Percentiles rank a stretch among this genome's conserved stretches.
Evolutionary conservation across 352 stramenopile genomes (phyloP).

Genomic region (Phytophthora citricola): DNA sequence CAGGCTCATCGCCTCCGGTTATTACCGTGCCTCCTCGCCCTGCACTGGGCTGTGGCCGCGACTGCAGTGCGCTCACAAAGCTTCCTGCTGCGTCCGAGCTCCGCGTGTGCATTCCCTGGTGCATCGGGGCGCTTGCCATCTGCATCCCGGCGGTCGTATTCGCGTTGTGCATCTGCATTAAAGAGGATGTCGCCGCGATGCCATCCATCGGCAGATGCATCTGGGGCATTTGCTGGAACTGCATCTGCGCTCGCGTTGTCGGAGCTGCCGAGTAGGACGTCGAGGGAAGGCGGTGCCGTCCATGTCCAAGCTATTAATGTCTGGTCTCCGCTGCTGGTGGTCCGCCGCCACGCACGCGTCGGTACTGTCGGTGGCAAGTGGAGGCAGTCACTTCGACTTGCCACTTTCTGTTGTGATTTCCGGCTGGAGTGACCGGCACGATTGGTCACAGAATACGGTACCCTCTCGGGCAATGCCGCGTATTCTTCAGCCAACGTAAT

Average conservation of each 20-base stretch:
- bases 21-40: conserved; percentile 10
- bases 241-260: conserved; percentile 26
- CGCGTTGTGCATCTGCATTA: conserved; percentile 31
- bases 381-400: conserved; percentile 6
- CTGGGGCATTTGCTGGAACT: conserved; percentile 39
- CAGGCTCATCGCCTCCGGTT: conserved; percentile 19
- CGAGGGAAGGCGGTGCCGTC: conserved; percentile 15
- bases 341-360: conserved; percentile 22
- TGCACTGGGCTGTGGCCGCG: not conserved
- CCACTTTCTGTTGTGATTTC: conserved; percentile 11
- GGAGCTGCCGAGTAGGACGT: conserved; percentile 21
- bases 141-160: conserved; percentile 8
- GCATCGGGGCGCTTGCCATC: conserved; percentile 12
- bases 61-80: not conserved
- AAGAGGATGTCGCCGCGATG: conserved; percentile 21
- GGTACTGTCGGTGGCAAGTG: not conserved
- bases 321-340: conserved; percentile 19
- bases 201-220: conserved; percentile 29
- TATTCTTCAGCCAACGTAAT: conserved; percentile 19
- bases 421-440: not conserved
- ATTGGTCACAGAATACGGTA: conserved; percentile 7
- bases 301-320: conserved; percentile 13
- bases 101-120: conserved; percentile 11
- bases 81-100: conserved; percentile 10
- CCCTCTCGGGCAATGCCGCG: conserved; percentile 1